phyloP scores from a whole-genome alignment of 495 filamentous ascomycete species.

The Durotheca rogersii region DNA sequence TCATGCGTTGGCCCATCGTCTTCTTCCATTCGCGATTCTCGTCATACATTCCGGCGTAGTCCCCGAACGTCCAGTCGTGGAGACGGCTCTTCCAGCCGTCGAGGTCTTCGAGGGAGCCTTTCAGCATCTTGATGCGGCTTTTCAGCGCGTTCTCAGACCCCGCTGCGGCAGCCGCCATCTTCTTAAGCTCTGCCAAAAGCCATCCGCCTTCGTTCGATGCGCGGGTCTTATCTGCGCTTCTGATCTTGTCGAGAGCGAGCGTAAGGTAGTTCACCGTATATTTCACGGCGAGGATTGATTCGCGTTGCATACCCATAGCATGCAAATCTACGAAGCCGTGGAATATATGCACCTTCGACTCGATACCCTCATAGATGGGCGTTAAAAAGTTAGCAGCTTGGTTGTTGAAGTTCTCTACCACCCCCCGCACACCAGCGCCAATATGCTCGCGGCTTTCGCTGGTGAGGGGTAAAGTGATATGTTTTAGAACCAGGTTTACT shows the following conservation, averaged over 20 bases:
- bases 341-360: conserved; percentile 25
- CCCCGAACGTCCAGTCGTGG: conserved; percentile 20
- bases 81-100: conserved; percentile 45
- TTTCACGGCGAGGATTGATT: conserved; percentile 40
- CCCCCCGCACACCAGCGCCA: neutral
- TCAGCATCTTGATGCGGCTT: conserved; percentile 35
- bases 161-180: conserved; percentile 31
- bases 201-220: conserved; percentile 38
- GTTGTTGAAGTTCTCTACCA: conserved; percentile 20
- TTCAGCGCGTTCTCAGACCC: conserved; percentile 37
- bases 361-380: conserved; percentile 14
- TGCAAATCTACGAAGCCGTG: conserved; percentile 28
- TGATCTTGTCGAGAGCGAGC: conserved; percentile 38
- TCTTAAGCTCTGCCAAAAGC: conserved; percentile 39
- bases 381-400: conserved; percentile 29
- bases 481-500: conserved; percentile 18
- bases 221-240: conserved; percentile 41
- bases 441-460: conserved; percentile 7
- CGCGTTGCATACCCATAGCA: conserved; percentile 41
- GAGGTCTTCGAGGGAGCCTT: conserved; percentile 32
- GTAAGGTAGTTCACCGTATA: conserved; percentile 37
- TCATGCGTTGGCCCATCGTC: conserved; percentile 16
- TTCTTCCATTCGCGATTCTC: conserved; percentile 15
- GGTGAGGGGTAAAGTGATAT: neutral
- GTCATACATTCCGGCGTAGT: conserved; percentile 5